Base-by-base conservation (phyloP, 805 yeast genomes). In the Wickerhamomyces bovis region DNA sequence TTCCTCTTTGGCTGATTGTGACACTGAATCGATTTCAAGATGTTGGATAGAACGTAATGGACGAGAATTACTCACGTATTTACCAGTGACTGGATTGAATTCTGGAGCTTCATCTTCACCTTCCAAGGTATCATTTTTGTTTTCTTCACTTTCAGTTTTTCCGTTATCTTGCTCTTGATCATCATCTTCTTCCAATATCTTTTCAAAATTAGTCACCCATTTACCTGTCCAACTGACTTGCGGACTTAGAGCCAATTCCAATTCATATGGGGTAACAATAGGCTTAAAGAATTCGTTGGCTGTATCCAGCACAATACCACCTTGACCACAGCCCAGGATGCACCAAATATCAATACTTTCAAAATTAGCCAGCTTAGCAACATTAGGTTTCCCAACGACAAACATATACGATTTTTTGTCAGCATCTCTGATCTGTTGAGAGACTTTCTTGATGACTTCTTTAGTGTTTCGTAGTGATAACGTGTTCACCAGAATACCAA, bases 371-470 rank as follows among this genome's bases (percentile, higher is more conserved):
- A 94, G 71, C 60, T 94, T 94, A 22, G 99, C 96, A 18, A 94
- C 97, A 60, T 94, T 94, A 10, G 98, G 98, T 64, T 94, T 94
- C 11, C 99, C 99, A 4, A 94, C 98, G 4, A 90, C 98, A 68
- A 94, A 89, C 61, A 89, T 77, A 61, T 94, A 94, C 54, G 87
- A 92, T 60, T 94, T 94, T 66, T 94, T 94, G 2, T 87, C 97
- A 0, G 92, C 89, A 4, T 70, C 72, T 44, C 73, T 76, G 48
- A 94, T 78, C 65, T 84, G 75, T 22, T 69, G 62, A 15, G 79
- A 76, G 8, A 89, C 76, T 30, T 71, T 70, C 45, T 81, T 78
- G 44, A 92, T 71, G 31, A 92, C 67, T n/a, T 63, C 71, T 44
- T 80, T 77, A 6, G 96, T 86, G 58, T 87, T 85, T 35, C 81